phyloP scores from a whole-genome alignment of 1,139 yeast species.

The Hyphopichia khmerensis region DNA sequence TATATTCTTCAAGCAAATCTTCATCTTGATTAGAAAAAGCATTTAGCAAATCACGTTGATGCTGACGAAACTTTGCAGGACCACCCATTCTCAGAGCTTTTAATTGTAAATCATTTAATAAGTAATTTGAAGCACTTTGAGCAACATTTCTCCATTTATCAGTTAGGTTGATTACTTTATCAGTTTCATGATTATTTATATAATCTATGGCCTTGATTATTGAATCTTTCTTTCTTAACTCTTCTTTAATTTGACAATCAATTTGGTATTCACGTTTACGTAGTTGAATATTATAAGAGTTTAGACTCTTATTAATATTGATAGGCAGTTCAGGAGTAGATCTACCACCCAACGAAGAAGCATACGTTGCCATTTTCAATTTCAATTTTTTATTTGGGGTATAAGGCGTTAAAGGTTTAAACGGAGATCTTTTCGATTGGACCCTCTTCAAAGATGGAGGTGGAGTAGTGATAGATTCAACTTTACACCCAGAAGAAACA shows the following conservation, averaged over 20 bases:
- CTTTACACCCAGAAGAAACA: neutral
- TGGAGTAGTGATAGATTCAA: neutral
- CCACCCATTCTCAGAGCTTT: neutral
- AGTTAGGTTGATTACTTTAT: neutral
- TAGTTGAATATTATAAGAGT: neutral
- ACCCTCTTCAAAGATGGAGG: neutral
- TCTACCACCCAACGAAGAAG: neutral
- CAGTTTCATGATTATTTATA: neutral
- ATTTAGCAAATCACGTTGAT: neutral
- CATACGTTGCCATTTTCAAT: neutral
- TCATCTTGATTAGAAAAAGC: conserved; percentile 2
- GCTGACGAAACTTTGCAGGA: neutral
- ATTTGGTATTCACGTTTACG: neutral
- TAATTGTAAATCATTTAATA: neutral
- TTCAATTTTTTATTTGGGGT: neutral
- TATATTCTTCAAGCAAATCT: conserved; percentile 4
- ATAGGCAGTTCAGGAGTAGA: neutral
- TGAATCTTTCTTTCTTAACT: neutral
- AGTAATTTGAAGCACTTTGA: conserved; percentile 1
- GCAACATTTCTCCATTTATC: conserved; percentile 1
- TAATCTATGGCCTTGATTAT: neutral
- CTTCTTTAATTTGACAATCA: neutral
- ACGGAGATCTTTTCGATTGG: neutral
- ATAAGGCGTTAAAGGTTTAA: neutral
- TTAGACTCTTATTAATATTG: neutral